Evolutionary conservation across 2,329 filamentous ascomycete species (phyloP).

Genomic region (Thielaviopsis punctulata): DNA sequence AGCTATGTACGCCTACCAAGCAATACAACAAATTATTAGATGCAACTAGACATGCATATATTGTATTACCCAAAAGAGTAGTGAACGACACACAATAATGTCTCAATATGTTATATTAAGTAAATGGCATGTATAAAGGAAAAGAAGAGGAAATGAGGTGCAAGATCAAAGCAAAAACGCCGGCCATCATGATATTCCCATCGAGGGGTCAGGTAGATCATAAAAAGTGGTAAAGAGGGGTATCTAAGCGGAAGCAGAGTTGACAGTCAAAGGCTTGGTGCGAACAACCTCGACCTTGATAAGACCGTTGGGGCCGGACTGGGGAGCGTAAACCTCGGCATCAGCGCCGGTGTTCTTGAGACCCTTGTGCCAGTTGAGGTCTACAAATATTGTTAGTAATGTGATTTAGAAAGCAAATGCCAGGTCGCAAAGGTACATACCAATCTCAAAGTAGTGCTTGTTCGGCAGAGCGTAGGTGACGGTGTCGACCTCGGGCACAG

Average conservation of each 20-base stretch:
- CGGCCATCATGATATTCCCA: not conserved
- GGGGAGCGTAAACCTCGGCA: constrained; percentile 87
- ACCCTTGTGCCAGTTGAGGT: constrained; percentile 92
- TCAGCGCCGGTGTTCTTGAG: constrained; percentile 90
- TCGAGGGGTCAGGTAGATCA: not conserved
- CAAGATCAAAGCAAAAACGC: not conserved
- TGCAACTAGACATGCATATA: not conserved
- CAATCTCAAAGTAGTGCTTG: constrained; percentile 97
- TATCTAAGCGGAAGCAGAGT: constrained; percentile 15
- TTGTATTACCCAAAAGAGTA: not conserved
- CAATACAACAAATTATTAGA: not conserved
- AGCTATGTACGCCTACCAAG: not conserved
- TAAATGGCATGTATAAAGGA: not conserved
- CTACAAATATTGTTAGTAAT: constrained; percentile 25
- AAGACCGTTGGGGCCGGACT: constrained; percentile 82
- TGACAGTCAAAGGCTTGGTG: constrained; percentile 9
- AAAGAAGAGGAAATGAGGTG: not conserved
- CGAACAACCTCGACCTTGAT: constrained; percentile 83
- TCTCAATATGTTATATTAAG: too few species aligned
- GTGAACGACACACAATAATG: not conserved
- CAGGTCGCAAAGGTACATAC: constrained; percentile 37
- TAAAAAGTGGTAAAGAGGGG: not conserved
- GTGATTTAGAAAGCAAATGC: not conserved
- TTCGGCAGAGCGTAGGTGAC: constrained; percentile 82
- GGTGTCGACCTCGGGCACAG: constrained; percentile 50